phyloP scores from a whole-genome alignment of 441 rosid genomes.

The Euphorbia schlechtendalii region DNA sequence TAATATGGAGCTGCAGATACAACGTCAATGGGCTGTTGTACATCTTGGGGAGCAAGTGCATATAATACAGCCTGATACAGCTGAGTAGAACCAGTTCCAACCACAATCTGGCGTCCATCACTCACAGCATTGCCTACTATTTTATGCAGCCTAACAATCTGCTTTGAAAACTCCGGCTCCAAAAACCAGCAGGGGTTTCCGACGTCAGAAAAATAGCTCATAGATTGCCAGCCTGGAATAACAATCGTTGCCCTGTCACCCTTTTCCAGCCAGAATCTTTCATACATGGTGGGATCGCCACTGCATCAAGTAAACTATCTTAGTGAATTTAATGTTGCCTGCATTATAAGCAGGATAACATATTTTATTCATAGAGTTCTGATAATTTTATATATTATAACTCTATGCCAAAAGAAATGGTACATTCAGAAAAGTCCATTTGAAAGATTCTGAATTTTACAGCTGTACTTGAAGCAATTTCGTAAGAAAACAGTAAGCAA shows the following conservation, averaged over 20 bases:
- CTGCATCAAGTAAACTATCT: slow-evolving; percentile 32
- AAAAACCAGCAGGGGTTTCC: slow-evolving; percentile 77
- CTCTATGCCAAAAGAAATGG: neutral
- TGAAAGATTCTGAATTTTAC: neutral
- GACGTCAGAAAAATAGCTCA: slow-evolving; percentile 74
- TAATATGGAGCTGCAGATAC: slow-evolving; percentile 81
- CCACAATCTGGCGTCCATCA: slow-evolving; percentile 51
- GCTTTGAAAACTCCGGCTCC: slow-evolving; percentile 60
- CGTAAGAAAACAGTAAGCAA: neutral
- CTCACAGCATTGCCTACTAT: slow-evolving; percentile 82
- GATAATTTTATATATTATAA: neutral
- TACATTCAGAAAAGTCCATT: neutral
- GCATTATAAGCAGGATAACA: neutral
- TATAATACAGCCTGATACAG: slow-evolving; percentile 77
- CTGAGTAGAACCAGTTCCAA: slow-evolving; percentile 91
- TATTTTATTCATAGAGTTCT: neutral
- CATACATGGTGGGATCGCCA: slow-evolving; percentile 91
- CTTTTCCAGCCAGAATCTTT: slow-evolving; percentile 57
- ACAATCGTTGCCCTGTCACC: slow-evolving; percentile 66
- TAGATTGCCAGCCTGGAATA: slow-evolving; percentile 80
- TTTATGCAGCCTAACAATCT: slow-evolving; percentile 56
- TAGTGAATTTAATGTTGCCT: slow-evolving; percentile 4
- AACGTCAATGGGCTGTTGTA: slow-evolving; percentile 54
- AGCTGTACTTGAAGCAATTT: neutral
- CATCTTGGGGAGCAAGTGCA: slow-evolving; percentile 59